Conservation (phyloP, 2,329 filamentous ascomycete species). For the Madurella fahalii region DNA sequence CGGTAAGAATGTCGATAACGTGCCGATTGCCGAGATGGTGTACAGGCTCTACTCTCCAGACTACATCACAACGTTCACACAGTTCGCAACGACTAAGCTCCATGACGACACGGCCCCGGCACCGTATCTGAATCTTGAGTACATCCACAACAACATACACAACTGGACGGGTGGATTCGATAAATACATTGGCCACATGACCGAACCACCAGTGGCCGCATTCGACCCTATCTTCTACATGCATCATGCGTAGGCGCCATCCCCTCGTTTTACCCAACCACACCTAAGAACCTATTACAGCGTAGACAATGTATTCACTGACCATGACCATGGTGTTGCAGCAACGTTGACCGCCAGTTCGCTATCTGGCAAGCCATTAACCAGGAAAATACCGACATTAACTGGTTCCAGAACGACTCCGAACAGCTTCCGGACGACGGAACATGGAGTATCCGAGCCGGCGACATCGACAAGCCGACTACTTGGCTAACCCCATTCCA, state of each 20-base stretch:
- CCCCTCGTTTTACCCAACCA: too few relatives aligned
- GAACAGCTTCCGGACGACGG: background rate
- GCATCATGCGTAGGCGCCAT: too few relatives aligned
- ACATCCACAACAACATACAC: constrained; percentile 9
- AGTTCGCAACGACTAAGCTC: constrained; percentile 1
- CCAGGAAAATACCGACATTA: background rate
- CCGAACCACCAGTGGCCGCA: background rate
- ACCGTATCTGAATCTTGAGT: constrained; percentile 3
- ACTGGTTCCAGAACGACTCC: constrained; percentile 1
- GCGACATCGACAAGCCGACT: background rate
- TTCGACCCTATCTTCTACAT: constrained; percentile 12
- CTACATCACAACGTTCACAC: background rate
- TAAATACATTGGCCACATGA: constrained; percentile 7
- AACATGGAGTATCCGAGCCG: background rate
- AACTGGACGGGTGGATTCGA: constrained; percentile 3
- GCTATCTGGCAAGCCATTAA: constrained; percentile 7
- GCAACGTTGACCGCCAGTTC: constrained; percentile 8
- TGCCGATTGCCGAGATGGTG: background rate
- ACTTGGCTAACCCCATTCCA: constrained; percentile 3
- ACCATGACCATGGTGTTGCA: too few relatives aligned
- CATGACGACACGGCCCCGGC: background rate
- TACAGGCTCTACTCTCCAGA: background rate
- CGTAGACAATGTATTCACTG: too few relatives aligned
- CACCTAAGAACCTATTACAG: too few relatives aligned
- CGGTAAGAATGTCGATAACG: background rate